These are phyloP conservation scores for Paramyrothecium roridum DNA, from an alignment of 2,329 filamentous ascomycete genomes.

Conservation along the genomic window DNA sequence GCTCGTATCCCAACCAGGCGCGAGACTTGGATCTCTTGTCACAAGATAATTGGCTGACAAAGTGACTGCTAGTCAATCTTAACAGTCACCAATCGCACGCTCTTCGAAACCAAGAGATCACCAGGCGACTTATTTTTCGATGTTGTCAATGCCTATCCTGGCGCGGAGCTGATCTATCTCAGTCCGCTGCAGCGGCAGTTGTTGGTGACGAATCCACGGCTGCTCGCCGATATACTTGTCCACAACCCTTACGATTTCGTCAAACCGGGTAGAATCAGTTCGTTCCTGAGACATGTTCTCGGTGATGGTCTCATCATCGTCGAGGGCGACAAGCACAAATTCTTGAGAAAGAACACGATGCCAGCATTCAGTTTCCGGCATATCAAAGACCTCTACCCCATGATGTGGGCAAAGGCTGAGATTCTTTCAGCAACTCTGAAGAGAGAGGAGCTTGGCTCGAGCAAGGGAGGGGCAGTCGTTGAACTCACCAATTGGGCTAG, in stretches of 20 bases:
- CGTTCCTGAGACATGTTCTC: conserved; percentile 49
- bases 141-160: conserved; percentile 17
- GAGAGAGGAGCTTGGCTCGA: conserved; percentile 25
- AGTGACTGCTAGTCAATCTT: conserved; percentile 7
- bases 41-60: neutral
- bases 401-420: conserved; percentile 61
- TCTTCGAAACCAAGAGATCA: conserved; percentile 15
- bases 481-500: conserved; percentile 47
- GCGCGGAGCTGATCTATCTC: conserved; percentile 16
- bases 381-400: conserved; percentile 66
- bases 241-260: conserved; percentile 48
- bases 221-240: conserved; percentile 21
- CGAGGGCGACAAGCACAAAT: conserved; percentile 70
- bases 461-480: conserved; percentile 11
- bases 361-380: conserved; percentile 67
- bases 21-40: neutral
- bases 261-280: conserved; percentile 44
- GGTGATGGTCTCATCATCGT: conserved; percentile 59
- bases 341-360: conserved; percentile 63
- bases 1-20: neutral
- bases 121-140: conserved; percentile 20
- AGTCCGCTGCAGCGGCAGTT: conserved; percentile 13
- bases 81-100: conserved; percentile 11
- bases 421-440: conserved; percentile 35
- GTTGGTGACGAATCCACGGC: conserved; percentile 15